Evolutionary conservation across 2,329 filamentous ascomycete species (phyloP), one percentile per base, ranked within the genome.

Genomic region (Ambrosiella beaveri): DNA sequence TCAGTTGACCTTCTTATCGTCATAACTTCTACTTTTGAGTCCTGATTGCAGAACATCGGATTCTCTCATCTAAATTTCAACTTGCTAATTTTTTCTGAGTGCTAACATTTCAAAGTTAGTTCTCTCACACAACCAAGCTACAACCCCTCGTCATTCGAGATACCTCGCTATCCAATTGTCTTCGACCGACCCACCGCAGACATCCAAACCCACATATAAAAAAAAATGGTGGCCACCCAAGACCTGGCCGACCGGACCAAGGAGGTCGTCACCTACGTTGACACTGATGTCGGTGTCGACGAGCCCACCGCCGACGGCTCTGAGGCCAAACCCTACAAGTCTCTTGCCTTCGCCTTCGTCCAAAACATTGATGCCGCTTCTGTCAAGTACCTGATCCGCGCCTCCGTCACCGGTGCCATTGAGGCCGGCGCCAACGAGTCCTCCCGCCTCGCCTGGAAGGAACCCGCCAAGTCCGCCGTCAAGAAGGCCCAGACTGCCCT

Each of bases 401-500:
- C 86, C 64, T 84, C 81, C 37, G 74, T 78, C 61, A 83, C 80
- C 54, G 81, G 79, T 35, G 69, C 78, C 19, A 71, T 77, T n/a
- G 76, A 73, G 58, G 76, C 77, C 64, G 77, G 77, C 67, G 82
- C 81, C 62, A 86, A 88, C 65, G 76, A 78, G 62, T 74, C 76
- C 57, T 77, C 76, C 57, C 78, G 80, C 63, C 71, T 84, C 63
- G 78, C 81, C 64, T 95, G 85, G 85, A 91, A 90, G 73, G 82
- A 85, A 58, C 85, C 82, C 17, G 84, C 86, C 61, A 94, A 93
- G 74, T 86, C 85, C 61, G 88, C 87, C 19, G 70, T 88, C 67
- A 95, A 95, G 76, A 94, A 94, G 73, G 86, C 85, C 3, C 80
- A 81, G 73, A 83, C 82, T 69, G 81, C 82, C 63, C 81, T 81